These are phyloP conservation scores for Leptodermis oblonga DNA, from an alignment of 257 asterid species.

Conservation along the genomic window DNA sequence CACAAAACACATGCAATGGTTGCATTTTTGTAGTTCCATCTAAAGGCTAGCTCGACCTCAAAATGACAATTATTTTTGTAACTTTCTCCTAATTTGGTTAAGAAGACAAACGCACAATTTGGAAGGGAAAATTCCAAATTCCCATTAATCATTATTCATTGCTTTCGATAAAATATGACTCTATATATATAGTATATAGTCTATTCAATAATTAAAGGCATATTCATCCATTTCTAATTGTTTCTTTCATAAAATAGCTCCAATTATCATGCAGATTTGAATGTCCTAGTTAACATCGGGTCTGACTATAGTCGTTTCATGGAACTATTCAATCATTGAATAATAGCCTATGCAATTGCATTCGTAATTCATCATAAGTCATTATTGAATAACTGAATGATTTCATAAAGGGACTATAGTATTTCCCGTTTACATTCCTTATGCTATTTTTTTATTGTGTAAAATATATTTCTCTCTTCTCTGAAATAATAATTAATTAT, in stretches of 20 bases:
- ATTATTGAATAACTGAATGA: too few relatives aligned
- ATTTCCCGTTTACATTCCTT: too few relatives aligned
- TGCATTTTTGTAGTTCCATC: conserved; percentile 14
- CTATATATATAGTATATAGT: too few relatives aligned
- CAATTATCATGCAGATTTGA: neutral
- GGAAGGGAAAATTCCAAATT: conserved; percentile 20
- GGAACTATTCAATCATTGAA: too few relatives aligned
- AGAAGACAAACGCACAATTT: conserved; percentile 31
- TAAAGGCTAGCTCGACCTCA: conserved; percentile 9
- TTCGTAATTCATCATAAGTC: too few relatives aligned
- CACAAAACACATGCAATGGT: conserved; percentile 15
- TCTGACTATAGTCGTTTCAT: too few relatives aligned
- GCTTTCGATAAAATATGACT: conserved; percentile 11
- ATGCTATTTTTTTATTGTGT: too few relatives aligned
- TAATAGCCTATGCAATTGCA: too few relatives aligned
- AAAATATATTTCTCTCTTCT: too few relatives aligned
- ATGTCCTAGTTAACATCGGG: too few relatives aligned
- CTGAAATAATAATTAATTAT: too few relatives aligned
- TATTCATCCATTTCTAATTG: neutral
- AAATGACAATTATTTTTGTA: conserved; percentile 9
- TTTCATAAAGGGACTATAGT: too few relatives aligned
- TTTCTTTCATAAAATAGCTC: neutral
- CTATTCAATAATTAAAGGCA: neutral
- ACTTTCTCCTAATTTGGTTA: conserved; percentile 34
- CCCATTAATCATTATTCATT: conserved; percentile 10